phyloP scores from a whole-genome alignment of 2,329 filamentous ascomycete species.

The Amauroascus verrucosus region DNA sequence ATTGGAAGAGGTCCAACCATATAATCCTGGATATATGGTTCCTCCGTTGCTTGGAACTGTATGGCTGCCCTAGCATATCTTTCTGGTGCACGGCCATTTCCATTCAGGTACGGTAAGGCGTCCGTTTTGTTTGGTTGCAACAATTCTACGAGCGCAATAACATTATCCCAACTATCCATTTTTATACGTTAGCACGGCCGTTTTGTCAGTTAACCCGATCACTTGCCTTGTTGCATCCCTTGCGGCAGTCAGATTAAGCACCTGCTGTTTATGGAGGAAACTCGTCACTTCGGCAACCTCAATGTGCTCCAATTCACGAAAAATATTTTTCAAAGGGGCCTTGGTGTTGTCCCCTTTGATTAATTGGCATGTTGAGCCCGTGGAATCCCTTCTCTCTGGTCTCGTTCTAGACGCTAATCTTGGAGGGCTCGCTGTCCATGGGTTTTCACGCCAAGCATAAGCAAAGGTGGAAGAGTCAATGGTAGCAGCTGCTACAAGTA shows the following conservation, averaged over 20 bases:
- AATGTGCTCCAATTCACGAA: neutral
- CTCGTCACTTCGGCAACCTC: constrained; percentile 8
- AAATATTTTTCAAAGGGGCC: constrained; percentile 9
- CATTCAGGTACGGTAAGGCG: constrained; percentile 38
- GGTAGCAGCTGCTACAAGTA: constrained; percentile 6
- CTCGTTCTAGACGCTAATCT: neutral
- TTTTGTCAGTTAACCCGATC: neutral
- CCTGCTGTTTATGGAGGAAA: constrained; percentile 7
- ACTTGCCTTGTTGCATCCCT: constrained; percentile 2
- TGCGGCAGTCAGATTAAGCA: constrained; percentile 6
- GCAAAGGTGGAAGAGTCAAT: constrained; percentile 5
- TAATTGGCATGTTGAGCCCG: neutral
- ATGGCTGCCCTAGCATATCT: constrained; percentile 42
- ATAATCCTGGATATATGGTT: constrained; percentile 40
- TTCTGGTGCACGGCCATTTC: constrained; percentile 26
- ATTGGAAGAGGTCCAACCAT: constrained; percentile 44
- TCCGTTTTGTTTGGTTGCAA: constrained; percentile 42
- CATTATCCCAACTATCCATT: constrained; percentile 32
- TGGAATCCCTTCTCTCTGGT: neutral
- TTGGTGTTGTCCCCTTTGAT: neutral
- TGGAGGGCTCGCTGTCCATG: neutral
- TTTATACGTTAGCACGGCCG: neutral
- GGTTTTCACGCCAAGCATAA: neutral
- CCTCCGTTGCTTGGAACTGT: constrained; percentile 35
- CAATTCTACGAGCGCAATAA: constrained; percentile 40